A percentile compares a stretch with the other conserved stretches of the same genome.
Evolutionary conservation across 2,329 filamentous ascomycete species (phyloP).

Genomic region (Diaporthe nobilis): DNA sequence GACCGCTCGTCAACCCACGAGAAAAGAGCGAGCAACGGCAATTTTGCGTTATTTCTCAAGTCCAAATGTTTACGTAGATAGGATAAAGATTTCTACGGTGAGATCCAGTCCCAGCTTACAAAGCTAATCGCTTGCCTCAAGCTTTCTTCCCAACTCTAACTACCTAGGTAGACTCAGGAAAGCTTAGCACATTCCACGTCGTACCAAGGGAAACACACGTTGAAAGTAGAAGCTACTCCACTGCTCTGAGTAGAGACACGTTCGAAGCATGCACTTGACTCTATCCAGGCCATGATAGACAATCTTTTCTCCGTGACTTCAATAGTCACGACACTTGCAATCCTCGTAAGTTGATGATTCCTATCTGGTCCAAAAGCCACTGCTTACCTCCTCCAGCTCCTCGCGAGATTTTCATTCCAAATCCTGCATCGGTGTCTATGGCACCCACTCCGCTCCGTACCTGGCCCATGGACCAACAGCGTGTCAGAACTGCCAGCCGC

Average conservation of each 20-base stretch:
- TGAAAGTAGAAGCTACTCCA: background rate
- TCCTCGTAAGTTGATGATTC: conserved; percentile 16
- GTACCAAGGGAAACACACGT: background rate
- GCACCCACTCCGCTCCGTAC: conserved; percentile 46
- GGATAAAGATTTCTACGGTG: background rate
- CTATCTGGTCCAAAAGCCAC: no score
- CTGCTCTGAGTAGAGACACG: background rate
- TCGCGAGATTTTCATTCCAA: background rate
- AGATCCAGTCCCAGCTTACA: background rate
- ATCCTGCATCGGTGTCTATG: conserved; percentile 41
- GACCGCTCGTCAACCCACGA: background rate
- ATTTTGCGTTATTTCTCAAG: background rate
- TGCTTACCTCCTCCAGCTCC: no score
- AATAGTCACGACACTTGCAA: background rate
- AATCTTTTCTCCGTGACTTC: conserved; percentile 14
- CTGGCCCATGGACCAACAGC: conserved; percentile 47
- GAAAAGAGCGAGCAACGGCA: background rate
- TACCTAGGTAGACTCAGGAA: background rate
- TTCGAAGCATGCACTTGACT: background rate
- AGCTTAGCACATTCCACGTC: background rate
- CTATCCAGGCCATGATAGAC: background rate
- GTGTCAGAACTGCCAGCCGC: conserved; percentile 46
- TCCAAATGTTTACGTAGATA: background rate
- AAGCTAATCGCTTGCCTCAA: background rate
- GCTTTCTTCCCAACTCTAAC: background rate